A percentile compares a stretch with the other conserved stretches of the same genome.
These are phyloP conservation scores for Dictyostelium intermedium DNA, from an alignment of 78 protist genomes.

Conservation along the genomic window DNA sequence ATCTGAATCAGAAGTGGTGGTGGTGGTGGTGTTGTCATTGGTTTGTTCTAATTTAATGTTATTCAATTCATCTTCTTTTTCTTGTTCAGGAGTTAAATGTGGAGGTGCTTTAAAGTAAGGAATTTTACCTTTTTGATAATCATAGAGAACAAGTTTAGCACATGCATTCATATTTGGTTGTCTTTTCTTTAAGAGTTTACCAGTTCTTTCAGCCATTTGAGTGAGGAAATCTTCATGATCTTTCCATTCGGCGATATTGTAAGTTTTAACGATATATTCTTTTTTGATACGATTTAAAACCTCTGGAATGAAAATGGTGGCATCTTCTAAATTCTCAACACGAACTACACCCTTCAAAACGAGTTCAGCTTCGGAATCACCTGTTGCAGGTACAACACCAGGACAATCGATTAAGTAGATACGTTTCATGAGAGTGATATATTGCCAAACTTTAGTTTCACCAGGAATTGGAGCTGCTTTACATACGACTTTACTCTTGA, in stretches of 20 bases:
- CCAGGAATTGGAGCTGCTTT: conserved; percentile 99
- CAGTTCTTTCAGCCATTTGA: conserved; percentile 70
- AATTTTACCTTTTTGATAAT: conserved; percentile 95
- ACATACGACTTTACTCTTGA: conserved; percentile 91
- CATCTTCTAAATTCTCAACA: conserved; percentile 91
- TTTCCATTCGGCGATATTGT: conserved; percentile 87
- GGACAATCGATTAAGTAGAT: conserved; percentile 99
- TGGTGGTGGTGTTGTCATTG: neutral
- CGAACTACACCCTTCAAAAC: conserved; percentile 95
- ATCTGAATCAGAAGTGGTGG: neutral
- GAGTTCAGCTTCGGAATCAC: conserved; percentile 89
- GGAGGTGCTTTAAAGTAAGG: conserved; percentile 96
- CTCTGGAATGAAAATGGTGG: conserved; percentile 85
- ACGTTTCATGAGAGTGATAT: conserved; percentile 94
- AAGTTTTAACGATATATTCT: conserved; percentile 90
- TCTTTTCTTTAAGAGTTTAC: conserved; percentile 88
- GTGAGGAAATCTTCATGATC: conserved; percentile 92
- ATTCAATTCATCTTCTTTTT: neutral
- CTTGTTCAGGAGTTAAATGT: neutral
- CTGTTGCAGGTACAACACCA: conserved; percentile 94
- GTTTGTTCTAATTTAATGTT: neutral
- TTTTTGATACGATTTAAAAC: conserved; percentile 88
- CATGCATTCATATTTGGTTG: conserved; percentile 91
- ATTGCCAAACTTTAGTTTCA: conserved; percentile 99
- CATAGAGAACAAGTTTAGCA: conserved; percentile 94